These are phyloP conservation scores for Cryptococcus jaspeensis DNA, from an alignment of 1,284 basidiomycete species.

Conservation along the genomic window DNA sequence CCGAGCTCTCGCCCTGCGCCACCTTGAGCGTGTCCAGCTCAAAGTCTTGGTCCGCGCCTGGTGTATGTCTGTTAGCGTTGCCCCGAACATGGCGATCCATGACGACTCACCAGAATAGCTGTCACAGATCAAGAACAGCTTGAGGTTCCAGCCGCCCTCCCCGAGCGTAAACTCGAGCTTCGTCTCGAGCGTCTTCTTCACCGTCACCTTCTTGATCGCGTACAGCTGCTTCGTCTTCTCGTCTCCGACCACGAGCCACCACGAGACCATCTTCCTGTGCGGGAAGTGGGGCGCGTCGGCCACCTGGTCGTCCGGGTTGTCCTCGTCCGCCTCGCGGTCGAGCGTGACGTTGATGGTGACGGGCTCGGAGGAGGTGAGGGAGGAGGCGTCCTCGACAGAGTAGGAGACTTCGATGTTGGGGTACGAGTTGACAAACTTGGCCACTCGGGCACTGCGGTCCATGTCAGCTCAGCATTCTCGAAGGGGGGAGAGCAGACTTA, in stretches of 20 bases:
- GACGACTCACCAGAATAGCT: conserved; percentile 68
- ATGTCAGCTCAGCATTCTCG: not conserved
- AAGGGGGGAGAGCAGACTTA: conserved; percentile 50
- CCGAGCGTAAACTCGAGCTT: conserved; percentile 87
- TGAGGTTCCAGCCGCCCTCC: conserved; percentile 75
- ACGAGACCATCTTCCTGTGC: conserved; percentile 83
- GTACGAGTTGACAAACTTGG: conserved; percentile 90
- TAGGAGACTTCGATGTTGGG: conserved; percentile 82
- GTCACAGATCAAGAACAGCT: conserved; percentile 90
- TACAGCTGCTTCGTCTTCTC: conserved; percentile 67
- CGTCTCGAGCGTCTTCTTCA: conserved; percentile 71
- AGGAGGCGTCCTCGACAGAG: conserved; percentile 73
- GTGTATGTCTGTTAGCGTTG: not conserved
- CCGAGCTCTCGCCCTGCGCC: conserved; percentile 77
- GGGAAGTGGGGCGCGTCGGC: conserved; percentile 94
- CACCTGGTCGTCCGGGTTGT: conserved; percentile 65
- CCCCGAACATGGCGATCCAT: too few species aligned
- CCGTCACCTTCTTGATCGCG: conserved; percentile 92
- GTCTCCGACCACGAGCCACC: conserved; percentile 96
- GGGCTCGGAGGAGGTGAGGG: conserved; percentile 78
- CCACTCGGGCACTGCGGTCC: conserved; percentile 62
- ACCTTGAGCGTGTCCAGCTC: conserved; percentile 74
- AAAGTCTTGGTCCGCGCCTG: conserved; percentile 79
- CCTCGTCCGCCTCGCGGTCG: conserved; percentile 77
- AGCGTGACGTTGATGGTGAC: conserved; percentile 79